Evolutionary conservation across 805 yeast species (phyloP).

Genomic region (Alloascoidea hylecoeti): DNA sequence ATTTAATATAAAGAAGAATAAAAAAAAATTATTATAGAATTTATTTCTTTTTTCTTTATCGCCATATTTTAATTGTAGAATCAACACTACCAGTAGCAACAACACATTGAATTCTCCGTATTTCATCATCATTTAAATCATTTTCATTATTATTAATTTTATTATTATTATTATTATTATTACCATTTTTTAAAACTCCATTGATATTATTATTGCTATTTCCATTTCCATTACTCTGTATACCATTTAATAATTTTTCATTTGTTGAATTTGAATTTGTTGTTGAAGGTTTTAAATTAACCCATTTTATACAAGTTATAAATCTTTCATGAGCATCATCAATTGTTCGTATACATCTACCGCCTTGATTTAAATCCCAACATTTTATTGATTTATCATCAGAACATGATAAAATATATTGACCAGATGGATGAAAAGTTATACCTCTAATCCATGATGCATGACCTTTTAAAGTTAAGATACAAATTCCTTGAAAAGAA

Average conservation of each 20-base stretch:
- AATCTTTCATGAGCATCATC: slow-evolving; percentile 61
- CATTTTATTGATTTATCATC: slow-evolving; percentile 68
- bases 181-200: slow-evolving; percentile 6
- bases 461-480: slow-evolving; percentile 57
- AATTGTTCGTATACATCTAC: slow-evolving; percentile 34
- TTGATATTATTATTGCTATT: slow-evolving; percentile 11
- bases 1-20: no score
- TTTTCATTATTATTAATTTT: slow-evolving; percentile 17
- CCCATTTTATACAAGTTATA: slow-evolving; percentile 37
- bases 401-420: slow-evolving; percentile 51
- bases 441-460: slow-evolving; percentile 75
- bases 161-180: slow-evolving; percentile 12
- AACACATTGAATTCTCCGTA: slow-evolving; percentile 40
- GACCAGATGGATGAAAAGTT: slow-evolving; percentile 62
- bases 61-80: slow-evolving; percentile 41
- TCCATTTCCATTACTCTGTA: no score
- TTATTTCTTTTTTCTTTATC: no score
- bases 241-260: slow-evolving; percentile 15
- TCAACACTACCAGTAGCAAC: slow-evolving; percentile 56
- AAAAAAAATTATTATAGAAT: no score
- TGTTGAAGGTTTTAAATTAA: slow-evolving; percentile 4
- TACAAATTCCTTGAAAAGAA: slow-evolving; percentile 39
- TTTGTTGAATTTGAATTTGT: slow-evolving; percentile 9
- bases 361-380: slow-evolving; percentile 50
- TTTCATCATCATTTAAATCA: slow-evolving; percentile 6